Base-by-base conservation (phyloP, 2,329 filamentous ascomycete genomes). In the Aspergillus pseudoglaucus region DNA sequence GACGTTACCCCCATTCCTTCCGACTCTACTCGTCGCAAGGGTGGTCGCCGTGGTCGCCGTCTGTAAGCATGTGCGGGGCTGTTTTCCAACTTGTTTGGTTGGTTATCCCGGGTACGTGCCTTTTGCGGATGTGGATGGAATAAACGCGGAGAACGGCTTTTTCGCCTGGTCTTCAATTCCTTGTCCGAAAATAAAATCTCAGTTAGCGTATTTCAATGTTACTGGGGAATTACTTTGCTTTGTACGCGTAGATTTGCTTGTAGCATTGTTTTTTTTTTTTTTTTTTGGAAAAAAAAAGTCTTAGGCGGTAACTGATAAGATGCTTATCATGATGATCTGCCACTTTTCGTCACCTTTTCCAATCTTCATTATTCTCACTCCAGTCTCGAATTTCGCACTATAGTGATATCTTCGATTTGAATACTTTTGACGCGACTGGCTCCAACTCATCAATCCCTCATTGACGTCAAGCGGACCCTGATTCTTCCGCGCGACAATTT, bases 41-140 rank as follows among this genome's bases (percentile, higher is more conserved):
- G 93, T 82, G 93, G 93, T 96, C 90, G 93, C 79, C 91, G 93
- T 88, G 93, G 93, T 97, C 93, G 93, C 81, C 91, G 93, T 95
- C 88, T 98, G 78, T 98, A 81, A 88, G 77, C 74, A 68, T 71
- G 57, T 73, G 63, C 61, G 59, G 52, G 56, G 51, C 22, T 52
- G 55, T 55, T 59, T 58, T 60, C 53, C 57, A 49, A 52, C 51
- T 62, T 53, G 59, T 53, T 64, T 62, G 61, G 33, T 37, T 37
- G 12, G 33, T 15, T n/a, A 37, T 37, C 6, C n/a, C 33, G 18
- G 18, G 10, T 15, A 20, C 17, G 17, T 18, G 37, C 57, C 57
- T 62, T 47, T 56, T 66, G 63, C 62, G 65, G 59, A 63, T 67
- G 63, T 70, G 66, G 68, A 71, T 71, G 68, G 70, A 72, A 73